A percentile compares a stretch with the other conserved stretches of the same genome.
phyloP scores from a whole-genome alignment of 345 rosid genomes.

The Lepidium africanum region DNA sequence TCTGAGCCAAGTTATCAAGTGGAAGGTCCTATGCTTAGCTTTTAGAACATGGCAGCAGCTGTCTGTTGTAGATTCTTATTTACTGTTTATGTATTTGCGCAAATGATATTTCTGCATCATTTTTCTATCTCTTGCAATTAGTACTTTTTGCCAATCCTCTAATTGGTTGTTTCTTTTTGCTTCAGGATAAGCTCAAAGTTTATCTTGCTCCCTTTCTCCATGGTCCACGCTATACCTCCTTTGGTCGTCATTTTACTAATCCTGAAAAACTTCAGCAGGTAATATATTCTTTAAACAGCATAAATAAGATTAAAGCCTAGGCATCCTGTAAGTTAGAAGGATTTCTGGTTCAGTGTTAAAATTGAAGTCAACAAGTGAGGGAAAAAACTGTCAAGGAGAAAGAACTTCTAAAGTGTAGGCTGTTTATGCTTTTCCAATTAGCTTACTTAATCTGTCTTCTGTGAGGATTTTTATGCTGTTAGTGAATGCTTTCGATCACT shows the following conservation, averaged over 20 bases:
- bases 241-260: slow-evolving; percentile 94
- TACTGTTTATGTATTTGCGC: not conserved
- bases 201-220: slow-evolving; percentile 78
- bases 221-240: slow-evolving; percentile 84
- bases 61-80: not conserved
- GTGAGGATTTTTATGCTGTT: slow-evolving; percentile 2
- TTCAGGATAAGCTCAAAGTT: slow-evolving; percentile 71
- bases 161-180: slow-evolving; percentile 14
- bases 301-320: not conserved
- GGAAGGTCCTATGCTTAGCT: slow-evolving; percentile 59
- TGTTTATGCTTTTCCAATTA: not conserved
- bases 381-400: slow-evolving; percentile 3
- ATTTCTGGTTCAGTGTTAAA: not conserved
- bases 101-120: not conserved
- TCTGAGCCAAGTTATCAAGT: slow-evolving; percentile 58
- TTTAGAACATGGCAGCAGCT: not conserved
- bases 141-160: not conserved
- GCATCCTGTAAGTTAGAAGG: slow-evolving; percentile 1
- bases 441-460: not conserved
- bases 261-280: slow-evolving; percentile 80
- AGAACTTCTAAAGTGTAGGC: not conserved
- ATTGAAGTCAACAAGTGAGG: not conserved
- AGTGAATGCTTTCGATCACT: slow-evolving; percentile 7
- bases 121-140: not conserved
- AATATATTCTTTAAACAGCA: slow-evolving; percentile 8